Base-by-base conservation (phyloP, 306 rosid species). In the Nissolia schottii region DNA sequence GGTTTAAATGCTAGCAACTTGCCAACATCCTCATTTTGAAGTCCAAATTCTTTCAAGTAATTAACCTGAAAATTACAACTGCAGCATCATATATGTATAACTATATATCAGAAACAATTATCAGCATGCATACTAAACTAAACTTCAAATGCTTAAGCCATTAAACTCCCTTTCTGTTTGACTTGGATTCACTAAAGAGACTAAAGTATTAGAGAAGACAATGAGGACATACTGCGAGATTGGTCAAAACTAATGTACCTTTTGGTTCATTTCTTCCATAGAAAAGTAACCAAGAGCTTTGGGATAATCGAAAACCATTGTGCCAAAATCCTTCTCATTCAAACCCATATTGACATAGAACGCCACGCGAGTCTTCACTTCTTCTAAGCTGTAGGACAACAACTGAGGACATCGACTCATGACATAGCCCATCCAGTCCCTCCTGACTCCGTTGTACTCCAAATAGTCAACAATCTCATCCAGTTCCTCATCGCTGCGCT, bases 271-370 rank as follows among this genome's bases (percentile, higher is more conserved):
- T 84, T 88, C 94, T 73, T 85, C 86, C 15, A 90, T 11, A 60
- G 87, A 62, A 72, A 73, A 87, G 83, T 67, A 71, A 60, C 97
- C 97, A 34, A 93, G 94, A 56, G 67, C 86, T 82, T 78, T 84
- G 13, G 98, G 96, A 81, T 55, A 93, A 75, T 90, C 97, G 67
- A 93, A 93, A 62, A 87, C 98, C 98, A 93, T 93, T n/a, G 98
- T 93, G 67, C 98, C 98, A 66, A 93, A 93, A 81, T 93, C 98
- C 48, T 85, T 89, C 54, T 80, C 85, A 67, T 86, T 84, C 73
- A 93, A 80, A 24, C 97, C 90, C 96, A 90, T 84, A 63, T 87
- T 88, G 23, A 83, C 63, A 84, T 74, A 93, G 72, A 90, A 85
- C 62, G 77, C 82, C 18, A 80, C 92, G 31, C 92, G 96, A 51